Base-by-base conservation (phyloP, 805 yeast genomes). In the Metschnikowia matae region DNA sequence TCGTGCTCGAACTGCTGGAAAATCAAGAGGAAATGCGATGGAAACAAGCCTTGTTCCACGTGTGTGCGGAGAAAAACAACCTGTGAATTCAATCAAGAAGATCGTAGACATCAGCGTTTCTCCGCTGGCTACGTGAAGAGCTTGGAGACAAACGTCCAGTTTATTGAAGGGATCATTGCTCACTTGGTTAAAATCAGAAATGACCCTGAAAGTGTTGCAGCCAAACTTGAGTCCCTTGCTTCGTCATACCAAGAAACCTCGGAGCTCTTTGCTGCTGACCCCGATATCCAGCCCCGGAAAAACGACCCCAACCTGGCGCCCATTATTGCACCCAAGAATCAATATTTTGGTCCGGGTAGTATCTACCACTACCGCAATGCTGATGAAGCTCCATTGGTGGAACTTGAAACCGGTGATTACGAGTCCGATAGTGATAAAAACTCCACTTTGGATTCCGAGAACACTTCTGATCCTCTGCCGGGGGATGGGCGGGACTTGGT, bases 1-100 rank as follows among this genome's bases (percentile, higher is more conserved):
- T 55, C 61, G 35, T 57, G 61, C 38, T 34, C 52, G 14, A 55
- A 50, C 51, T 57, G 61, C 48, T 48, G 61, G n/a, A 55, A 51
- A 32, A 52, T 52, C 49, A 57, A 57, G 46, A 55, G 61, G 3
- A 54, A 50, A 44, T 57, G 61, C 36, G 60, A 54, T 46, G 61
- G 61, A 34, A 52, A 48, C 14, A 37, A 48, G 34, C 61, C 61
- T 3, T 57, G 61, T 40, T 44, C 51, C 38, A 56, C 50, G 41
- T 57, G 61, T 29, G 38, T 46, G 17, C 51, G 48, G 39, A 45
- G 52, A 29, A 52, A 50, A 31, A 42, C 48, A 15, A 32, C 26
- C 13, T 57, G 61, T 37, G 58, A 55, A 36, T 57, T 54, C 23
- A 54, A 48, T 35, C 54, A 54, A 37, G 48, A 49, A 32, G 61